Percentiles rank a stretch among this genome's conserved stretches.
phyloP scores from a whole-genome alignment of 805 yeast species.

The Candida nonsorbophila region DNA sequence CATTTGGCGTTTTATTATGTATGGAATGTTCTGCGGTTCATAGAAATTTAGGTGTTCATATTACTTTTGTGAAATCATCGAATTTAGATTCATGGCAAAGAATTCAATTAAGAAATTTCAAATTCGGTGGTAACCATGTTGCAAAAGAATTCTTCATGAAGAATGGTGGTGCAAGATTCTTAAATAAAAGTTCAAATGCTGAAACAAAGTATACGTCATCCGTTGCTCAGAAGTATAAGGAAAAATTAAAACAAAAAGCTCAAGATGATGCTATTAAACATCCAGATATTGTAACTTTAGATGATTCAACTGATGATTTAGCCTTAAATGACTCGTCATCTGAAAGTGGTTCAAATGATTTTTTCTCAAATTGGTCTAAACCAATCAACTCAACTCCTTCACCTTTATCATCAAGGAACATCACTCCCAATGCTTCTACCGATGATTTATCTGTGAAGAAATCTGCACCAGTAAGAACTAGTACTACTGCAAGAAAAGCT shows the following conservation, averaged over 20 bases:
- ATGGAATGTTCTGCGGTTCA: slow-evolving; percentile 94
- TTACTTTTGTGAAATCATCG: slow-evolving; percentile 89
- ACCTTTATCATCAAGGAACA: slow-evolving; percentile 41
- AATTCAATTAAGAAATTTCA: slow-evolving; percentile 84
- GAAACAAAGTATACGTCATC: slow-evolving; percentile 74
- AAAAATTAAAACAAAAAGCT: slow-evolving; percentile 68
- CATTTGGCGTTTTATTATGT: slow-evolving; percentile 90
- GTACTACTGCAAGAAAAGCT: slow-evolving; percentile 12
- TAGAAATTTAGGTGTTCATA: slow-evolving; percentile 93
- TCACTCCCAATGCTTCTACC: slow-evolving; percentile 37
- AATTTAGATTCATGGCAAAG: slow-evolving; percentile 93
- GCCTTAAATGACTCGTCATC: slow-evolving; percentile 27
- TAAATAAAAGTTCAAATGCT: slow-evolving; percentile 48
- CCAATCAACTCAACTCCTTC: slow-evolving; percentile 55
- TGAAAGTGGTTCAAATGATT: slow-evolving; percentile 65
- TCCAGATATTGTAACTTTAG: slow-evolving; percentile 72
- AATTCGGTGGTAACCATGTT: slow-evolving; percentile 86
- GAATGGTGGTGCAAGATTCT: slow-evolving; percentile 76
- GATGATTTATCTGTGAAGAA: slow-evolving; percentile 29
- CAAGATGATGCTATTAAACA: slow-evolving; percentile 59
- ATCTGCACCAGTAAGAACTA: slow-evolving; percentile 14
- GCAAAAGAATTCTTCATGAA: slow-evolving; percentile 80
- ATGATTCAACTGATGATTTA: slow-evolving; percentile 31
- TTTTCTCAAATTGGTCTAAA: slow-evolving; percentile 88
- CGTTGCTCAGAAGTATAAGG: slow-evolving; percentile 76